Conservation (phyloP, 139 green algal genomes). For the Picochlorum sp. region DNA sequence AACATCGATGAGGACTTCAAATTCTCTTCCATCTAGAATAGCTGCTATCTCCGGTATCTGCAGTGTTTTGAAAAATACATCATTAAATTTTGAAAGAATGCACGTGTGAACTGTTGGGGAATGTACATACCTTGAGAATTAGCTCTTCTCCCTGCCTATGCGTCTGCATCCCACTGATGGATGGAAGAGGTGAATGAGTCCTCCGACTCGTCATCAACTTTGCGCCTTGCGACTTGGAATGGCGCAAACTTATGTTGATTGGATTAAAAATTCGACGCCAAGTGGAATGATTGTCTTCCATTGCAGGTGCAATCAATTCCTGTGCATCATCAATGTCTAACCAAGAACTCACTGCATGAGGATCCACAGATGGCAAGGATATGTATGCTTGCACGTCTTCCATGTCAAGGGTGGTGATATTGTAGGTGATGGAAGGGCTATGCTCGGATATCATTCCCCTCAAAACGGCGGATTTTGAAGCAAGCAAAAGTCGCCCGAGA, state of each 20-base stretch:
- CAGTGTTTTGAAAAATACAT: background rate
- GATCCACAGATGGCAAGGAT: constrained; percentile 30
- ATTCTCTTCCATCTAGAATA: constrained; percentile 54
- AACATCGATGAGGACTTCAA: constrained; percentile 55
- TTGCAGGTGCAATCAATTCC: background rate
- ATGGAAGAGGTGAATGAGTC: background rate
- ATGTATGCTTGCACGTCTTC: constrained; percentile 40
- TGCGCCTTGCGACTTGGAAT: constrained; percentile 20
- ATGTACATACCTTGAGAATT: background rate
- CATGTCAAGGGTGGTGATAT: constrained; percentile 29
- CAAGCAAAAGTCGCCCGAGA: constrained; percentile 49
- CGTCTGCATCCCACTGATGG: background rate
- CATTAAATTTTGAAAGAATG: background rate
- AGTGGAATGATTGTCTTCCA: background rate
- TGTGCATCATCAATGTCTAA: constrained; percentile 11
- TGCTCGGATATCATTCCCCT: constrained; percentile 22
- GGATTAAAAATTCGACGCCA: constrained; percentile 32
- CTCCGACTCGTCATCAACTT: background rate
- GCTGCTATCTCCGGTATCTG: constrained; percentile 35
- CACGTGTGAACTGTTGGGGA: background rate
- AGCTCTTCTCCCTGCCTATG: background rate
- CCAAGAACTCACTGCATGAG: constrained; percentile 25
- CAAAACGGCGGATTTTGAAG: constrained; percentile 42
- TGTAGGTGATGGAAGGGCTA: background rate
- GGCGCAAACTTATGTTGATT: constrained; percentile 39